These are phyloP conservation scores for Aspergillus ostianus DNA, from an alignment of 495 filamentous ascomycete genomes.

Conservation along the genomic window DNA sequence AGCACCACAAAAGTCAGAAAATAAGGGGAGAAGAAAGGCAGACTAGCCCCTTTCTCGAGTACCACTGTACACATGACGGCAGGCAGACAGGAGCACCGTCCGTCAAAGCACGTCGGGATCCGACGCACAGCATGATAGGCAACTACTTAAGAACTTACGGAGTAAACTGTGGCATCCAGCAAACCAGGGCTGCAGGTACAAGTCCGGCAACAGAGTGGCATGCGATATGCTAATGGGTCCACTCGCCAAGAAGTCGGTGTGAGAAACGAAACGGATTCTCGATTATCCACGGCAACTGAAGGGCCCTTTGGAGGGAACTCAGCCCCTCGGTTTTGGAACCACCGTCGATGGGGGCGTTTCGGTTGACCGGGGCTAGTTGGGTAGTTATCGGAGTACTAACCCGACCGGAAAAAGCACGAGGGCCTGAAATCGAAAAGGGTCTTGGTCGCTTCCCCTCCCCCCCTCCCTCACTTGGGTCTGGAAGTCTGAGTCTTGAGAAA, in stretches of 20 bases:
- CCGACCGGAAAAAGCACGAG: too few relatives aligned
- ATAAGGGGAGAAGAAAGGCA: neutral
- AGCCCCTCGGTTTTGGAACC: neutral
- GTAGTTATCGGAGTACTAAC: neutral
- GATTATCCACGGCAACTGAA: too few relatives aligned
- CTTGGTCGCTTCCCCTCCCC: neutral
- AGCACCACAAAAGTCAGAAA: neutral
- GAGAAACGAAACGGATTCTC: constrained; percentile 1
- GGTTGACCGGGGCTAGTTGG: neutral
- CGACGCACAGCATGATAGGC: too few relatives aligned
- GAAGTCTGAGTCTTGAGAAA: too few relatives aligned
- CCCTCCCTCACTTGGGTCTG: neutral
- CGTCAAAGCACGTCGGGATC: too few relatives aligned
- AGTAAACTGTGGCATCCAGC: neutral
- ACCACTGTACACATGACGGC: too few relatives aligned
- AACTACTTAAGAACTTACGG: too few relatives aligned
- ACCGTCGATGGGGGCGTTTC: neutral
- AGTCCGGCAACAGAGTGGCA: neutral
- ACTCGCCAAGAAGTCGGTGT: constrained; percentile 6
- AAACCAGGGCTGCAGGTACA: neutral
- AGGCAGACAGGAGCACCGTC: too few relatives aligned
- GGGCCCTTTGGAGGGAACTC: neutral
- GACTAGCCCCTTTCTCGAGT: too few relatives aligned
- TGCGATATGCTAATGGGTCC: neutral
- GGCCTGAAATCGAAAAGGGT: neutral